phyloP scores from a whole-genome alignment of 805 yeast genomes.

The Starmerella cellae region DNA sequence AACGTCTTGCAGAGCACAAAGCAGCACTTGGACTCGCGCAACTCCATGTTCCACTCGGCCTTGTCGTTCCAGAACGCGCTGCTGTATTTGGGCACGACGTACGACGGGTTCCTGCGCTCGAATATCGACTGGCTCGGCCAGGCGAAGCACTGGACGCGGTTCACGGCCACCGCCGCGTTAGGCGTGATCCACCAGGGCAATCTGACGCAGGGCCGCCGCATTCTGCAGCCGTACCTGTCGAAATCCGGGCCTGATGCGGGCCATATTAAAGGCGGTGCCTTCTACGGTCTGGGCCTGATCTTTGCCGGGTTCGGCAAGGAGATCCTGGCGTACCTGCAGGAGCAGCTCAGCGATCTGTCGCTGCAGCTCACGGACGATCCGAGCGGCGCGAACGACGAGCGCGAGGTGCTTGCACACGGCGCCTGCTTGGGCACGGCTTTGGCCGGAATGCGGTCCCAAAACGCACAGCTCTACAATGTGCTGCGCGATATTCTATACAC shows the following conservation, averaged over 20 bases:
- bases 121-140: slow-evolving; percentile 93
- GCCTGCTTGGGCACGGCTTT: slow-evolving; percentile 92
- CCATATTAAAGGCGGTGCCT: slow-evolving; percentile 89
- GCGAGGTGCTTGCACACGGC: slow-evolving; percentile 84
- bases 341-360: slow-evolving; percentile 37
- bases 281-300: slow-evolving; percentile 82
- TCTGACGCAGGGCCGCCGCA: slow-evolving; percentile 73
- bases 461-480: slow-evolving; percentile 61
- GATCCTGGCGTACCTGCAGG: slow-evolving; percentile 56
- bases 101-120: slow-evolving; percentile 77
- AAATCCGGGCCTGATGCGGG: slow-evolving; percentile 55
- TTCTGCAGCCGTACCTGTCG: slow-evolving; percentile 83
- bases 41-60: slow-evolving; percentile 89
- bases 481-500: slow-evolving; percentile 71
- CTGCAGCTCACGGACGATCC: slow-evolving; percentile 27
- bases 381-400: slow-evolving; percentile 34
- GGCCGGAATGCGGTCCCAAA: slow-evolving; percentile 88
- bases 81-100: slow-evolving; percentile 92
- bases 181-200: slow-evolving; percentile 97
- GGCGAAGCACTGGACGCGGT: slow-evolving; percentile 97
- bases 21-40: slow-evolving; percentile 72
- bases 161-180: slow-evolving; percentile 92
- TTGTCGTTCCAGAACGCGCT: slow-evolving; percentile 90
- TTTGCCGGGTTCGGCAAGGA: slow-evolving; percentile 95
- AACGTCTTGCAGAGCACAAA: slow-evolving; percentile 71